Percentiles rank a stretch among this genome's conserved stretches.
phyloP scores from a whole-genome alignment of 306 rosid genomes.

The Quercus wislizeni region DNA sequence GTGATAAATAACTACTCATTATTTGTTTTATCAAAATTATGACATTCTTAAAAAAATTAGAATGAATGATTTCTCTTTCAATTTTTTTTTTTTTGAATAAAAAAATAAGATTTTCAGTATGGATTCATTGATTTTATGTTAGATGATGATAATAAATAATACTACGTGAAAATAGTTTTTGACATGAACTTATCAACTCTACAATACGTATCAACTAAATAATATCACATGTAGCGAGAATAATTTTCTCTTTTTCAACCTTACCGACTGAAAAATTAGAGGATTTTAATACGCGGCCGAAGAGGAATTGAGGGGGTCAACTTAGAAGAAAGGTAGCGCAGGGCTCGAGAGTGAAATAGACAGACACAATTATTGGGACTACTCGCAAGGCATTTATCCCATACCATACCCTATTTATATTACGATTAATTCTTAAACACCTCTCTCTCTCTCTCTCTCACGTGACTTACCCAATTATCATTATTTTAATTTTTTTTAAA shows the following conservation, averaged over 20 bases:
- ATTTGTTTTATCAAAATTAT: rapidly evolving
- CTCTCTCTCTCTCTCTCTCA: background rate
- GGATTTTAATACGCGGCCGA: background rate
- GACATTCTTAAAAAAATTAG: rapidly evolving
- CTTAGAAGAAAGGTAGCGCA: slow-evolving; percentile 31
- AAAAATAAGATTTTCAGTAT: rapidly evolving
- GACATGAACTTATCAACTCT: rapidly evolving
- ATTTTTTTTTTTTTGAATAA: no score
- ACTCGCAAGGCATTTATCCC: slow-evolving; percentile 4
- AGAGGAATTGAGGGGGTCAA: slow-evolving; percentile 16
- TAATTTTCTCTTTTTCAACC: background rate
- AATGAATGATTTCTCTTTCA: no score
- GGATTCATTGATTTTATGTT: rapidly evolving
- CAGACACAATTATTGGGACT: slow-evolving; percentile 40
- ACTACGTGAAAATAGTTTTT: rapidly evolving
- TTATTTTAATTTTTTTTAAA: background rate
- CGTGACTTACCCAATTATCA: background rate
- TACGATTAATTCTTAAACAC: background rate
- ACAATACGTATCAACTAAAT: no score
- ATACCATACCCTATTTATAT: background rate
- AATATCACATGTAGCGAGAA: no score
- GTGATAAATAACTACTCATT: no score
- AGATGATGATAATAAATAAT: no score
- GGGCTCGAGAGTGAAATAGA: slow-evolving; percentile 57
- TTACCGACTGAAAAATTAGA: background rate